Percentiles rank a stretch among this genome's conserved stretches.
Evolutionary conservation across 2,329 filamentous ascomycete species (phyloP).

Genomic region (Aspergillus eucalypticola): DNA sequence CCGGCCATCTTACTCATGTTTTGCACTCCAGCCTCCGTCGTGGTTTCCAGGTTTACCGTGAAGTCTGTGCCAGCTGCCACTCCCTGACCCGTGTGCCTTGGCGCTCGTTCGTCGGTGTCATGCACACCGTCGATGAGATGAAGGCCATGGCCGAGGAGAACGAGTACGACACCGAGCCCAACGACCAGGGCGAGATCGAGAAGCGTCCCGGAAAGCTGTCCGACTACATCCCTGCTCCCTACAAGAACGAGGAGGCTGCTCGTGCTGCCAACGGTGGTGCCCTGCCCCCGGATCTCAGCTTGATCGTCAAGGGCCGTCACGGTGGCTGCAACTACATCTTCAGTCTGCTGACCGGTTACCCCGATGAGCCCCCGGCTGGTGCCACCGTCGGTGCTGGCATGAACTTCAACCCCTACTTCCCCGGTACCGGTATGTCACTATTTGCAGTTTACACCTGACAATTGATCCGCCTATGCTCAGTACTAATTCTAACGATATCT

Average conservation of each 20-base stretch:
- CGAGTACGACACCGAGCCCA: slow-evolving; percentile 97
- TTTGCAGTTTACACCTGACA: neutral
- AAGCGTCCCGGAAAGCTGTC: slow-evolving; percentile 98
- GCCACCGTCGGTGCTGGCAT: slow-evolving; percentile 81
- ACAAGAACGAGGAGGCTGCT: slow-evolving; percentile 99
- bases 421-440: slow-evolving; percentile 71
- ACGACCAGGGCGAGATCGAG: slow-evolving; percentile 96
- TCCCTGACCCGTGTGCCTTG: slow-evolving; percentile 93
- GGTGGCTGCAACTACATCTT: slow-evolving; percentile 99
- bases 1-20: slow-evolving; percentile 25
- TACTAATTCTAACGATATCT: slow-evolving; percentile 2
- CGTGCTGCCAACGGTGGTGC: slow-evolving; percentile 98
- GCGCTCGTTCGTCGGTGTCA: slow-evolving; percentile 82
- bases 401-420: slow-evolving; percentile 99
- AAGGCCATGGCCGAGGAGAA: slow-evolving; percentile 97
- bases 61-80: slow-evolving; percentile 98
- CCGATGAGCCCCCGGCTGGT: slow-evolving; percentile 91
- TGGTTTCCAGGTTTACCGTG: slow-evolving; percentile 98
- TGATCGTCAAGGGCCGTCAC: slow-evolving; percentile 97
- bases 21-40: slow-evolving; percentile 73
- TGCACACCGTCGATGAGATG: slow-evolving; percentile 96
- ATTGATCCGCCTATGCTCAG: neutral
- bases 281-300: slow-evolving; percentile 91
- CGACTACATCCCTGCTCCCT: slow-evolving; percentile 90
- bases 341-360: slow-evolving; percentile 93